phyloP scores from a whole-genome alignment of 148 eudicot genomes.

The Dysphania ambrosioides region DNA sequence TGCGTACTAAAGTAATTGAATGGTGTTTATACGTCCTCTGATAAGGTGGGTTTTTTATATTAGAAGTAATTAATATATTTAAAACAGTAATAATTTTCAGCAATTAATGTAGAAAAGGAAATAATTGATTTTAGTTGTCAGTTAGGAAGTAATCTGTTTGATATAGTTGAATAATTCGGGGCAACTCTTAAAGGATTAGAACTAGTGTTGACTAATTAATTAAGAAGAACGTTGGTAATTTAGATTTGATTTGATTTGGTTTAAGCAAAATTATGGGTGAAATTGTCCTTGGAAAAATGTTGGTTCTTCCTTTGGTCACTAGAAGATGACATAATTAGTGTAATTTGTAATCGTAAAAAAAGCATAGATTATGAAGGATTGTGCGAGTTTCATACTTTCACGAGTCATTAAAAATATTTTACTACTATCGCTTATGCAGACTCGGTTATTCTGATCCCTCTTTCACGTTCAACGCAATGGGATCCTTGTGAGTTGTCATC shows the following conservation, averaged over 20 bases:
- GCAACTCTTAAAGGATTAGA: slow-evolving; percentile 13
- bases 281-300: neutral
- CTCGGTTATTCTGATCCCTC: neutral
- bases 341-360: too few relatives aligned
- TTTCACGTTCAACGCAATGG: neutral
- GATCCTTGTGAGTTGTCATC: neutral
- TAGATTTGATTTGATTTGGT: neutral
- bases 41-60: neutral
- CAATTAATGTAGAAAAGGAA: slow-evolving; percentile 1
- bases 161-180: slow-evolving; percentile 11
- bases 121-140: neutral
- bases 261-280: neutral
- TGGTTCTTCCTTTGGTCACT: slow-evolving; percentile 1
- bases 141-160: slow-evolving; percentile 9
- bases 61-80: too few relatives aligned
- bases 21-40: neutral
- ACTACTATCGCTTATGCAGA: neutral
- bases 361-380: slow-evolving; percentile 4
- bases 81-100: too few relatives aligned
- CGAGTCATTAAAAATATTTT: neutral
- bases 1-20: neutral
- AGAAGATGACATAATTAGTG: slow-evolving; percentile 7
- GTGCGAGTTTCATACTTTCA: slow-evolving; percentile 17
- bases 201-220: neutral
- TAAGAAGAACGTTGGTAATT: slow-evolving; percentile 22